These are phyloP conservation scores for Periconia sp. DNA, from an alignment of 2,329 filamentous ascomycete genomes.

Conservation along the genomic window DNA sequence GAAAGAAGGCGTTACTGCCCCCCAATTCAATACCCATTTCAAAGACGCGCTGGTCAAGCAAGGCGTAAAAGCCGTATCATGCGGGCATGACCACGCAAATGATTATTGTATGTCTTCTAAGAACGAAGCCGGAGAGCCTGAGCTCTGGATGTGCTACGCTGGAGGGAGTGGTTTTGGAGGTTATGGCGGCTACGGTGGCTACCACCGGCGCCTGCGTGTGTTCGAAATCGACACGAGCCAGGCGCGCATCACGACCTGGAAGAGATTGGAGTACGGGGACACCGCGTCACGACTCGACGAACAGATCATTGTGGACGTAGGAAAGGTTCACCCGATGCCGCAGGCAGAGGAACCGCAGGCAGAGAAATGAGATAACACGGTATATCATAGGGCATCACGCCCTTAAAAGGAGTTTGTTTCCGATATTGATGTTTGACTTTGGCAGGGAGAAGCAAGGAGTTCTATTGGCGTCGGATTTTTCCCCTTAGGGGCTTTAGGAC, in stretches of 20 bases:
- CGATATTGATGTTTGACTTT: too few species aligned
- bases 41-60: slow-evolving; percentile 84
- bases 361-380: background rate
- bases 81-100: slow-evolving; percentile 95
- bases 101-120: slow-evolving; percentile 81
- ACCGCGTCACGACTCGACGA: slow-evolving; percentile 57
- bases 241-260: slow-evolving; percentile 87
- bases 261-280: slow-evolving; percentile 73
- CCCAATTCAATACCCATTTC: slow-evolving; percentile 89
- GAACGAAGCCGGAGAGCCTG: slow-evolving; percentile 44
- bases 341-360: background rate
- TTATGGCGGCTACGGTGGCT: slow-evolving; percentile 88
- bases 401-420: too few species aligned
- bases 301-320: slow-evolving; percentile 63
- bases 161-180: slow-evolving; percentile 91
- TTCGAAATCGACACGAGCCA: slow-evolving; percentile 94
- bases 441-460: too few species aligned
- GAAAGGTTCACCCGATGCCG: slow-evolving; percentile 44
- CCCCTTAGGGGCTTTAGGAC: too few species aligned
- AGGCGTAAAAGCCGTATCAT: slow-evolving; percentile 83
- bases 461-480: too few species aligned
- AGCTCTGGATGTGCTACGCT: slow-evolving; percentile 97
- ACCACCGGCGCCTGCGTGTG: slow-evolving; percentile 78
- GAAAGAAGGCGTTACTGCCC: slow-evolving; percentile 84
- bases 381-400: background rate